Conservation (phyloP, 345 rosid genomes). For the Streptanthus diversifolius region DNA sequence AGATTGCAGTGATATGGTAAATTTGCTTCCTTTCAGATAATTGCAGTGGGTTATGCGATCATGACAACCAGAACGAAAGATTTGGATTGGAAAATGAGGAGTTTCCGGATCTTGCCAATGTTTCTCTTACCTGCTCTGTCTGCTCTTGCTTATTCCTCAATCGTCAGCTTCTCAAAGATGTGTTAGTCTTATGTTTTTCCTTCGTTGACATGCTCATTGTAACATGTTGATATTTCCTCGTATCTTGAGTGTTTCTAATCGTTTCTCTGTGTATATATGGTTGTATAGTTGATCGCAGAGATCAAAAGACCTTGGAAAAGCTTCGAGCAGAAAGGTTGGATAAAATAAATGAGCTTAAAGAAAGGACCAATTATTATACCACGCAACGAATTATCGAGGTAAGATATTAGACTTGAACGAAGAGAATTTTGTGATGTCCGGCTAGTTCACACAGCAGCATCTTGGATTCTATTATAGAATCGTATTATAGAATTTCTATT, state of each 20-base stretch:
- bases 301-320: slow-evolving; percentile 75
- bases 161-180: slow-evolving; percentile 54
- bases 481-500: too few species aligned
- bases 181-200: slow-evolving; percentile 40
- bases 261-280: neutral
- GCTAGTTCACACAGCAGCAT: neutral
- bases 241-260: neutral
- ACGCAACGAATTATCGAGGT: slow-evolving; percentile 98
- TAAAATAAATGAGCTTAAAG: slow-evolving; percentile 92
- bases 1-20: neutral
- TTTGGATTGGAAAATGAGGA: slow-evolving; percentile 71
- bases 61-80: slow-evolving; percentile 56
- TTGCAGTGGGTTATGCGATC: slow-evolving; percentile 69
- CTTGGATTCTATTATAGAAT: neutral
- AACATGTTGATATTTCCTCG: neutral
- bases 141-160: slow-evolving; percentile 47
- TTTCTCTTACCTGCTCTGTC: slow-evolving; percentile 66
- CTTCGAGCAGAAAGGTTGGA: slow-evolving; percentile 85
- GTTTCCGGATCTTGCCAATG: slow-evolving; percentile 59
- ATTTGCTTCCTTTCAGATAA: slow-evolving; percentile 39
- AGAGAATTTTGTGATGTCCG: neutral
- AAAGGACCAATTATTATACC: slow-evolving; percentile 82
- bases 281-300: slow-evolving; percentile 68
- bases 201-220: neutral
- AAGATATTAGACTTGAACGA: neutral